Evolutionary conservation across 495 filamentous ascomycete species (phyloP).

Genomic region (Coniosporium apollinis): DNA sequence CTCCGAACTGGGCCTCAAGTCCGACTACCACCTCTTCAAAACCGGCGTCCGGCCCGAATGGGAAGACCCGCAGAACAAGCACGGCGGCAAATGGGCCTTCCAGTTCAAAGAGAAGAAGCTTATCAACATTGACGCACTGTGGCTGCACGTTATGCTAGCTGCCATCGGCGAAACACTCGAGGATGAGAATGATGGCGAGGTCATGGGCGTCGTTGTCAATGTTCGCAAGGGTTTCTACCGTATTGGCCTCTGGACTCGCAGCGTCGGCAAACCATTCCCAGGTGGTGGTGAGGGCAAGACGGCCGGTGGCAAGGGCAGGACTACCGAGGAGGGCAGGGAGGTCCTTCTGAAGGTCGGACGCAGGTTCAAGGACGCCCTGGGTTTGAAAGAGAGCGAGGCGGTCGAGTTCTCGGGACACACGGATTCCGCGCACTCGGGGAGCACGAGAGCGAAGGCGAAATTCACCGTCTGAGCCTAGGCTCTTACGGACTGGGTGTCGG

Average conservation of each 20-base stretch:
- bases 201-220: slow-evolving; percentile 99
- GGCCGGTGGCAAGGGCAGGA: slow-evolving; percentile 50
- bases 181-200: slow-evolving; percentile 74
- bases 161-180: slow-evolving; percentile 98
- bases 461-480: slow-evolving; percentile 45
- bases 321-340: slow-evolving; percentile 64
- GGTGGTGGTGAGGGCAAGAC: slow-evolving; percentile 54
- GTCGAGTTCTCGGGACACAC: slow-evolving; percentile 96
- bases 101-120: slow-evolving; percentile 88
- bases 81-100: slow-evolving; percentile 96
- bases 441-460: slow-evolving; percentile 90
- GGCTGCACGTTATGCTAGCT: slow-evolving; percentile 91
- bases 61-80: slow-evolving; percentile 97
- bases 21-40: slow-evolving; percentile 99
- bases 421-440: slow-evolving; percentile 78
- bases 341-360: slow-evolving; percentile 65
- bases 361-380: slow-evolving; percentile 80
- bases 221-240: slow-evolving; percentile 96
- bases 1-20: slow-evolving; percentile 89
- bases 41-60: slow-evolving; percentile 90
- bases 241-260: slow-evolving; percentile 84
- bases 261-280: slow-evolving; percentile 65
- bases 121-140: slow-evolving; percentile 84
- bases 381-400: slow-evolving; percentile 51
- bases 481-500: neutral